Evolutionary conservation across 495 filamentous ascomycete species (phyloP).

Genomic region (Penicillium parvum): DNA sequence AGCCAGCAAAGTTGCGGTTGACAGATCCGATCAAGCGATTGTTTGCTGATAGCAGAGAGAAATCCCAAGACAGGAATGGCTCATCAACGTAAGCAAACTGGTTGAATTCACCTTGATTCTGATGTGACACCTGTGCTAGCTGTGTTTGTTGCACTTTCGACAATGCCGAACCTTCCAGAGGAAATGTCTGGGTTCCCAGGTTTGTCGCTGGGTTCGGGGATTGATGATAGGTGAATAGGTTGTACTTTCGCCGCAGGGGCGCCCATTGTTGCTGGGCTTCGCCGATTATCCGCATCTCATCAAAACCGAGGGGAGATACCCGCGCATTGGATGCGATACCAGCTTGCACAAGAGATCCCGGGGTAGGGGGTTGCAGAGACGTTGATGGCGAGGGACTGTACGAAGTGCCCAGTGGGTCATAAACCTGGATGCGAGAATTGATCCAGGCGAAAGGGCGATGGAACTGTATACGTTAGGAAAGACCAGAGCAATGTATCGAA

Average conservation of each 20-base stretch:
- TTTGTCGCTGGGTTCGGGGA: constrained; percentile 33
- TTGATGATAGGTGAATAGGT: constrained; percentile 54
- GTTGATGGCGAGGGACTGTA: constrained; percentile 35
- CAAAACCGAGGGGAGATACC: constrained; percentile 48
- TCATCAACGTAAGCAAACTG: constrained; percentile 64
- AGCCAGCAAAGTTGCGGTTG: constrained; percentile 64
- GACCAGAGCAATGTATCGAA: no score
- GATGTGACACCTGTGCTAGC: constrained; percentile 25
- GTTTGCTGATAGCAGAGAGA: constrained; percentile 48
- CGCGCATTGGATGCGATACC: constrained; percentile 39
- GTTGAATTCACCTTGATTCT: constrained; percentile 43
- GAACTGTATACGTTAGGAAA: no score
- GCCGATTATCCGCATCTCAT: constrained; percentile 61
- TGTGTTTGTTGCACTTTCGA: constrained; percentile 49
- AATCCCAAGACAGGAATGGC: constrained; percentile 56
- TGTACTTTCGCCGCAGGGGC: constrained; percentile 62
- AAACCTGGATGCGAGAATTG: constrained; percentile 59
- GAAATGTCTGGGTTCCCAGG: constrained; percentile 30
- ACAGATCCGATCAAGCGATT: constrained; percentile 54
- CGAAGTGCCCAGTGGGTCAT: constrained; percentile 49
- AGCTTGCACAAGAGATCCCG: constrained; percentile 38
- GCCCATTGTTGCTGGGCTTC: constrained; percentile 69
- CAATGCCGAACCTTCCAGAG: constrained; percentile 43
- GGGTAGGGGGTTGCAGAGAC: constrained; percentile 36
- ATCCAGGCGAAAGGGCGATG: constrained; percentile 68